Evolutionary conservation across 768 basidiomycete genomes (phyloP).

Genomic region (Mycena kentingensis): DNA sequence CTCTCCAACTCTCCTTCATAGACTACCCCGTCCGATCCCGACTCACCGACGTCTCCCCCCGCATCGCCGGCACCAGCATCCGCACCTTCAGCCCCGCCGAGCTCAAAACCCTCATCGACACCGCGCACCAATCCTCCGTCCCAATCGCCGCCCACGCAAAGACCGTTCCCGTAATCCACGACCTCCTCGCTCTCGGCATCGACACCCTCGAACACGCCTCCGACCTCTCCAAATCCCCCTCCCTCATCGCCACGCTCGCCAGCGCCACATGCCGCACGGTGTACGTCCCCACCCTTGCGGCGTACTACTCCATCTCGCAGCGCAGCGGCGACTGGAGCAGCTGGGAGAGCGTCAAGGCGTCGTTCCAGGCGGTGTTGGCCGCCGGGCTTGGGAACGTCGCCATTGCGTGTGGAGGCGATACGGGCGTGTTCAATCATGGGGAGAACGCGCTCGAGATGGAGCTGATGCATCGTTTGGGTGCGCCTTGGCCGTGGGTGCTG

Average conservation of each 20-base stretch:
- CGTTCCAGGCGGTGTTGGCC: slow-evolving; percentile 50
- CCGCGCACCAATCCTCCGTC: slow-evolving; percentile 53
- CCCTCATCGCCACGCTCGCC: slow-evolving; percentile 31
- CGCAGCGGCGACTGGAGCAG: slow-evolving; percentile 16
- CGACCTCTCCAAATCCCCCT: slow-evolving; percentile 29
- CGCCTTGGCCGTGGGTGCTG: slow-evolving; percentile 52
- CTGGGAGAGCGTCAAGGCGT: slow-evolving; percentile 41
- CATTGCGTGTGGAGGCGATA: slow-evolving; percentile 66
- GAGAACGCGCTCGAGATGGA: slow-evolving; percentile 61
- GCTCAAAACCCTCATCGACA: slow-evolving; percentile 49
- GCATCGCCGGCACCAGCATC: slow-evolving; percentile 35
- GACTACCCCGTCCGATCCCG: slow-evolving; percentile 59
- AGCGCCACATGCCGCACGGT: slow-evolving; percentile 32
- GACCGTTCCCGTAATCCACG: slow-evolving; percentile 33
- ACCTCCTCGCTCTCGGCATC: slow-evolving; percentile 41
- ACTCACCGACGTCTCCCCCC: slow-evolving; percentile 42
- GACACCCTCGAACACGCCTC: slow-evolving; percentile 64
- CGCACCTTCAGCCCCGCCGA: slow-evolving; percentile 49
- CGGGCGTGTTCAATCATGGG: slow-evolving; percentile 64
- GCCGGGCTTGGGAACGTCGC: slow-evolving; percentile 40
- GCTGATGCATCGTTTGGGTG: slow-evolving; percentile 60
- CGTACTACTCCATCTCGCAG: slow-evolving; percentile 39
- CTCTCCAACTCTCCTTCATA: slow-evolving; percentile 22
- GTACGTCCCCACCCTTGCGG: slow-evolving; percentile 64
- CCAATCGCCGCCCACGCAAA: slow-evolving; percentile 61